Evolutionary conservation across 305 asterid species (phyloP).

Genomic region (Withania somnifera): DNA sequence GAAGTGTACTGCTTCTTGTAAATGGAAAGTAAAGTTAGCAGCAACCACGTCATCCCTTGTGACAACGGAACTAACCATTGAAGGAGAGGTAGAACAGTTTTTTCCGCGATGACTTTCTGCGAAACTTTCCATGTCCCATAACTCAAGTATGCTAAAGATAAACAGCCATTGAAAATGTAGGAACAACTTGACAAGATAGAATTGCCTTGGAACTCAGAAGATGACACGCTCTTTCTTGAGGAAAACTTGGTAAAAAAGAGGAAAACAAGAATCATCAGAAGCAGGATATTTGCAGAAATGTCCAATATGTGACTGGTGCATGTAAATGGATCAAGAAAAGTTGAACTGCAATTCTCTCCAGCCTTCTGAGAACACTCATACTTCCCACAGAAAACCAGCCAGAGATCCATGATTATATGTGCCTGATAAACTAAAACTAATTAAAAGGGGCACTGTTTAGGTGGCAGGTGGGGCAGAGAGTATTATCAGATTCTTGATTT

Average conservation of each 20-base stretch:
- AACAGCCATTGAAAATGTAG: background rate
- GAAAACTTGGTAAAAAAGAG: background rate
- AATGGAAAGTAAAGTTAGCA: background rate
- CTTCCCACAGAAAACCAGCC: constrained; percentile 9
- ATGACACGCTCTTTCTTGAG: background rate
- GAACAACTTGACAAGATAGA: constrained; percentile 1
- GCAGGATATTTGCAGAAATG: constrained; percentile 8
- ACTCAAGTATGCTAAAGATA: constrained; percentile 5
- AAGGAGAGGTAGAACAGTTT: constrained; percentile 5
- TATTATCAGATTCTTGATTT: background rate
- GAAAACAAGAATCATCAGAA: constrained; percentile 1
- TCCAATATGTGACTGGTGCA: constrained; percentile 2
- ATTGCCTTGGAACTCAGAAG: background rate
- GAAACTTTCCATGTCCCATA: constrained; percentile 4
- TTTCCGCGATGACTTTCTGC: background rate
- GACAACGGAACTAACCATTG: constrained; percentile 6
- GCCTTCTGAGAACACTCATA: background rate
- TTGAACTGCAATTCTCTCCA: background rate
- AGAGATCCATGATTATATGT: constrained; percentile 1
- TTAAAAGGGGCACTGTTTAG: too few relatives aligned
- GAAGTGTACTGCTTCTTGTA: background rate
- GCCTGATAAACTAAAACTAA: background rate
- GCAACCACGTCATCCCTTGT: constrained; percentile 13
- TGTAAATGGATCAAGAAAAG: constrained; percentile 7
- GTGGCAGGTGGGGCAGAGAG: too few relatives aligned